Base-by-base conservation (phyloP, 2,329 filamentous ascomycete genomes). In the Sclerotinia nivalis region DNA sequence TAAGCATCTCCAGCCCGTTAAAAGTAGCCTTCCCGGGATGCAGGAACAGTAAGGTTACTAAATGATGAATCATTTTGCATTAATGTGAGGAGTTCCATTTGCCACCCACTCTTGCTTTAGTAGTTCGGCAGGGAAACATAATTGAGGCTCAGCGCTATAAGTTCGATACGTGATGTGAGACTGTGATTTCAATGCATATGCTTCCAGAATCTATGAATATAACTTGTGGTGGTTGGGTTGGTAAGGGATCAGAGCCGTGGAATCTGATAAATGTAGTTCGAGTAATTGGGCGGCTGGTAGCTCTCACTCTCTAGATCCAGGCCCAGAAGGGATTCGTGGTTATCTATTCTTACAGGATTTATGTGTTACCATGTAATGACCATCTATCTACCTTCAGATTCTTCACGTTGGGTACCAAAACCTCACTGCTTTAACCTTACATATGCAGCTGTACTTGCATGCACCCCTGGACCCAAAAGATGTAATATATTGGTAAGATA, bases 391-490 rank as follows among this genome's bases (percentile, higher is more conserved):
- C 12, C 25, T 55, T 34, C 52, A 12, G 52, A 20, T 34, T 37
- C 25, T 34, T 56, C 54, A 22, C 25, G 55, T 22, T 58, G 55
- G 31, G 31, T n/a, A 40, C 55, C 55, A 58, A 58, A 34, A n/a
- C 18, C 31, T 58, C 37, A 4, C 55, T 58, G 31, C 31, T 34
- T 56, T 37, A 34, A 43, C 40, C 31, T 37, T 58, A 34, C 55
- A 58, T 58, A 58, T n/a, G 55, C n/a, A 56, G 31, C 22, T 34
- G 54, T 56, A 34, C 54, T 56, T 31, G 31, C 54, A 56, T n/a
- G 31, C 20, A 37, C 34, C 54, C 5, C 20, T 34, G 37, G 9
- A 12, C 40, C 40, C 40, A 43, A 22, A 15, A 58, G 31, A n/a
- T 13, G 55, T n/a, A 34, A 15, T 58, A 20, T 31, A 56, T 31